Evolutionary conservation across 1,284 basidiomycete genomes (phyloP), one percentile per base, ranked within the genome.

Genomic region (Tylopilus orsonianus): DNA sequence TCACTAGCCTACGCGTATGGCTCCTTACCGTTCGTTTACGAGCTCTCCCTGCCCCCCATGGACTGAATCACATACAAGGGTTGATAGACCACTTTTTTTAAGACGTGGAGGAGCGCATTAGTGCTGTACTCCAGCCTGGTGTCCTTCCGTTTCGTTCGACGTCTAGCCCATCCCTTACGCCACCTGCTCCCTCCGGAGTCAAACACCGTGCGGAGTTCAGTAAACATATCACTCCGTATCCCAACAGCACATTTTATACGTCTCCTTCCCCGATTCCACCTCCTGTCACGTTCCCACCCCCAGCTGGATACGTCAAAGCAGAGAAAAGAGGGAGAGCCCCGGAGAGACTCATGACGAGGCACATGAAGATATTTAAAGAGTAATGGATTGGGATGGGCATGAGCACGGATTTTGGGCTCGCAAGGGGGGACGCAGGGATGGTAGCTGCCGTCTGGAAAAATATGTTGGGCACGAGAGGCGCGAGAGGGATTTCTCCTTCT

Each of bases 1-100:
- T n/a, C n/a, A n/a, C n/a, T n/a, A 93, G 96, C 55, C 77, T 98
- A 33, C 94, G 98, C 69, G 75, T 98, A 47, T 93, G 95, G 84
- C 76, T 98, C 49, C 81, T 97, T 41, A 86, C 87, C 8, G 87
- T 91, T 38, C 89, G 96, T 18, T 79, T 98, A 22, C 89, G 96
- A 12, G 84, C 91, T 0, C 81, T 99, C 7, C 89, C 90, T 2
- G 60, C 75, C 4, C 76, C 80, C 1, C 75, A 85, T 39, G 88
- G 87, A 19, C 71, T 73, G 54, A 67, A 80, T 54, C 84, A n/a
- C n/a, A n/a, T n/a, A n/a, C n/a, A n/a, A n/a, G n/a, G n/a, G n/a
- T n/a, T n/a, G n/a, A n/a, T n/a, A n/a, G n/a, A n/a, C n/a, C n/a
- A n/a, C n/a, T n/a, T n/a, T n/a, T n/a, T n/a, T n/a, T n/a, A n/a